Evolutionary conservation across 73 alveolate species (phyloP), one percentile per base, ranked within the genome.

Genomic region (Paramecium caudatum): DNA sequence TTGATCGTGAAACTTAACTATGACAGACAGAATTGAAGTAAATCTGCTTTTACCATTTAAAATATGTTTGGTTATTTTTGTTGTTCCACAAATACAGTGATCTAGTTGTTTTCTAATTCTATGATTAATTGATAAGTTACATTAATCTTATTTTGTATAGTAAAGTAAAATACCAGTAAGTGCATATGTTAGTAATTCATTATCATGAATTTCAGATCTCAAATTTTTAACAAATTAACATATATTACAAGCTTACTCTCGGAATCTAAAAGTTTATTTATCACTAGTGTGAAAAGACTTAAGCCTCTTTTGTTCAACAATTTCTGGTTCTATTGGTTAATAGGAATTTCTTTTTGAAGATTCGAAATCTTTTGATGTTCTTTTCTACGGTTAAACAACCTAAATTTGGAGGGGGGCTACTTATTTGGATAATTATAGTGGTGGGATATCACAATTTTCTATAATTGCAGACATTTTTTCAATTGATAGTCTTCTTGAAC

Each of bases 101-200:
- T 65, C 37, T 65, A 65, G 19, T 65, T 65, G 45, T 55, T 10
- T 55, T 55, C 80, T 27, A 27, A 27, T 27, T 55, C 80, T 55
- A 55, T 8, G 16, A 19, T 23, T 10, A 19, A 16, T 55, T 21
- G 23, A 55, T 55, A 23, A 10, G 23, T 19, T 55, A 55, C 80
- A 37, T 55, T 55, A 25, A 8, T 65, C 83, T 32, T 65, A 34
- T 65, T 65, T 65, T 65, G 83, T 65, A 65, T 65, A 65, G 7
- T 65, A 65, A 1, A 65, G 19, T 65, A 65, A 32, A 9, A 65
- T 30, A 10, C 83, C 83, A 33, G 47, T 33, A 5, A 65, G 49
- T 34, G 83, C 83, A 65, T 65, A 65, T 0, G 30, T 10, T 12
- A 65, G 34, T 15, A 65, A 65, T 65, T 65, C 83, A 65, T 65